These are phyloP conservation scores for Sporothrix sp. DNA, from an alignment of 2,329 filamentous ascomycete genomes.

Conservation along the genomic window DNA sequence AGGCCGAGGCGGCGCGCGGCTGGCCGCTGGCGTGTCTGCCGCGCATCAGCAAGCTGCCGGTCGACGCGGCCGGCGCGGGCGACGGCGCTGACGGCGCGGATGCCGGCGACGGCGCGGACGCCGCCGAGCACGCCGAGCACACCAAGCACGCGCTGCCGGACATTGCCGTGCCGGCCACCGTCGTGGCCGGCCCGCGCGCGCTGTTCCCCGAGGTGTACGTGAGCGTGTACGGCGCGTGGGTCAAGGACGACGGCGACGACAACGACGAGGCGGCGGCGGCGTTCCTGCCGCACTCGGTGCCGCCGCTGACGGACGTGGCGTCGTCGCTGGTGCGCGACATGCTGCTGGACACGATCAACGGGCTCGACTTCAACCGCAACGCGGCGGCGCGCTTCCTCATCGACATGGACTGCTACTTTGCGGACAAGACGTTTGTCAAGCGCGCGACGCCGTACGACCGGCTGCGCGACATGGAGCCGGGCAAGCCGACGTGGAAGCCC, in stretches of 20 bases:
- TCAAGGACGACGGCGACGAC: background rate
- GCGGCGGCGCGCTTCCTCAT: slow-evolving; percentile 80
- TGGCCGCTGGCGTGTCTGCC: slow-evolving; percentile 67
- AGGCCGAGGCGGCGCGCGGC: slow-evolving; percentile 59
- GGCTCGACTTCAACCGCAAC: slow-evolving; percentile 85
- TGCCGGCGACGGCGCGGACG: slow-evolving; percentile 35
- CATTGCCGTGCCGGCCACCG: slow-evolving; percentile 64
- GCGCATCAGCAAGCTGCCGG: slow-evolving; percentile 56
- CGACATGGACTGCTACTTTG: slow-evolving; percentile 90
- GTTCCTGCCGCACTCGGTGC: slow-evolving; percentile 84
- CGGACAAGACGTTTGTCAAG: slow-evolving; percentile 82
- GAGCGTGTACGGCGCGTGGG: slow-evolving; percentile 58
- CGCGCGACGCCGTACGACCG: slow-evolving; percentile 88
- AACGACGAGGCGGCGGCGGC: slow-evolving; percentile 35
- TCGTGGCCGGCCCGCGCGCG: slow-evolving; percentile 62
- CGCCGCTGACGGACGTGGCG: slow-evolving; percentile 63
- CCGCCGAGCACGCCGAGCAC: too few species aligned
- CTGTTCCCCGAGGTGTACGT: slow-evolving; percentile 91
- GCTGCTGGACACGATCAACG: slow-evolving; percentile 86
- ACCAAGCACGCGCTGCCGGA: slow-evolving; percentile 70
- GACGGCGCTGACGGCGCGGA: slow-evolving; percentile 16
- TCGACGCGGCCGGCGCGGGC: slow-evolving; percentile 51
- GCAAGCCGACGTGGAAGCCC: slow-evolving; percentile 81
- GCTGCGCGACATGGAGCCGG: slow-evolving; percentile 57
- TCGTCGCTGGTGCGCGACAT: slow-evolving; percentile 77